Evolutionary conservation across 75 land plant species (phyloP).

Genomic region (Sequoia sempervirens): DNA sequence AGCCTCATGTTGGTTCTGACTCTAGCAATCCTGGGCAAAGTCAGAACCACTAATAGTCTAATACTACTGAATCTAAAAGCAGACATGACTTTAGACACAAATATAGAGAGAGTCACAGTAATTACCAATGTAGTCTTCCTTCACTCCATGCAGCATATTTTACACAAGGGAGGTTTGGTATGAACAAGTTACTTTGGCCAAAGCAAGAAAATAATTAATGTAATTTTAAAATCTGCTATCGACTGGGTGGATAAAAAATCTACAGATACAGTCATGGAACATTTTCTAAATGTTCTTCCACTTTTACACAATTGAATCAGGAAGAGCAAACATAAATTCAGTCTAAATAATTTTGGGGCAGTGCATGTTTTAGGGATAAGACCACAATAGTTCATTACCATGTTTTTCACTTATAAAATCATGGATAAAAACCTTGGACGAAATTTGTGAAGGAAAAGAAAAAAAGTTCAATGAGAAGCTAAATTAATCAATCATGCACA

Average conservation of each 20-base stretch:
- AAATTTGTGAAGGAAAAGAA: not conserved
- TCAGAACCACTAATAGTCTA: not conserved
- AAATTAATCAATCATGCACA: not conserved
- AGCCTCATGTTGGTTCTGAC: not conserved
- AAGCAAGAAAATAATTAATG: not conserved
- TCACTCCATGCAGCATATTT: not conserved
- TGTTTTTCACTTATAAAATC: not conserved
- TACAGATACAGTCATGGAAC: not conserved
- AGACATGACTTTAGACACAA: not conserved
- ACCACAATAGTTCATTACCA: not conserved
- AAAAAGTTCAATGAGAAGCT: not conserved
- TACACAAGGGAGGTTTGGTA: not conserved
- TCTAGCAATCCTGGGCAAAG: not conserved
- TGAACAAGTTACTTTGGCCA: not conserved
- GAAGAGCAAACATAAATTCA: not conserved
- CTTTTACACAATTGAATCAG: not conserved
- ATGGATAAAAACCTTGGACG: not conserved
- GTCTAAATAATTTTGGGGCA: not conserved
- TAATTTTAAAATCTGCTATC: not conserved
- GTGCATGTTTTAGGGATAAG: not conserved
- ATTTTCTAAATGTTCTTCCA: not conserved
- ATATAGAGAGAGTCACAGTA: not conserved
- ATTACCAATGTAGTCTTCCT: not conserved
- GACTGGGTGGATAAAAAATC: not conserved
- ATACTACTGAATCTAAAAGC: not conserved